Percentiles rank a stretch among this genome's conserved stretches.
phyloP scores from a whole-genome alignment of 1,284 basidiomycete species.

The Coniferiporia weirii region DNA sequence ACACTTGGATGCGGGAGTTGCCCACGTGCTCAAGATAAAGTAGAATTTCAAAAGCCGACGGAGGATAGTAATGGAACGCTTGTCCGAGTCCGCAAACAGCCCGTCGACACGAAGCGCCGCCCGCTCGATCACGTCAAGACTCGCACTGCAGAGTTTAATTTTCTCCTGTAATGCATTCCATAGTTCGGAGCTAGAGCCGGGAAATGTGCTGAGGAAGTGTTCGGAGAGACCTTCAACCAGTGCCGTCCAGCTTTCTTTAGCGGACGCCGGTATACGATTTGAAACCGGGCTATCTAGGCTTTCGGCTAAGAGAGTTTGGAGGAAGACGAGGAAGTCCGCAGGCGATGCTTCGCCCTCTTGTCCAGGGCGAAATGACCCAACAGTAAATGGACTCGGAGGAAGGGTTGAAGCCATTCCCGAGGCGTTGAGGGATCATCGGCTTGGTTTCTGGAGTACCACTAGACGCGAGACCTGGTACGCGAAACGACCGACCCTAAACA shows the following conservation, averaged over 20 bases:
- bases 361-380: conserved; percentile 37
- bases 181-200: conserved; percentile 34
- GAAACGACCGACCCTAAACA: conserved; percentile 8
- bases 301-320: conserved; percentile 36
- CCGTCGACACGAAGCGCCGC: conserved; percentile 44
- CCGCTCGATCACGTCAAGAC: conserved; percentile 48
- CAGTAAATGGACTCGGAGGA: conserved; percentile 29
- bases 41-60: conserved; percentile 48
- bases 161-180: conserved; percentile 57
- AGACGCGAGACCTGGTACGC: conserved; percentile 1
- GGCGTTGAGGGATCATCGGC: conserved; percentile 6
- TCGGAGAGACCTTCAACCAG: conserved; percentile 47
- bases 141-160: conserved; percentile 46
- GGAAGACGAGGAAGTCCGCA: conserved; percentile 40
- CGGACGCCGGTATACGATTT: conserved; percentile 27
- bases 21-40: conserved; percentile 52
- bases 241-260: conserved; percentile 32
- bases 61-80: conserved; percentile 44
- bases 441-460: background rate
- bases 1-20: background rate
- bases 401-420: conserved; percentile 27
- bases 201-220: conserved; percentile 47
- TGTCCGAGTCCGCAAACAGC: conserved; percentile 41
- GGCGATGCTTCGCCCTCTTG: conserved; percentile 35
- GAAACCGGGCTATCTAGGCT: conserved; percentile 28